phyloP scores from a whole-genome alignment of 2,329 filamentous ascomycete species.

The Penicillium sp. region DNA sequence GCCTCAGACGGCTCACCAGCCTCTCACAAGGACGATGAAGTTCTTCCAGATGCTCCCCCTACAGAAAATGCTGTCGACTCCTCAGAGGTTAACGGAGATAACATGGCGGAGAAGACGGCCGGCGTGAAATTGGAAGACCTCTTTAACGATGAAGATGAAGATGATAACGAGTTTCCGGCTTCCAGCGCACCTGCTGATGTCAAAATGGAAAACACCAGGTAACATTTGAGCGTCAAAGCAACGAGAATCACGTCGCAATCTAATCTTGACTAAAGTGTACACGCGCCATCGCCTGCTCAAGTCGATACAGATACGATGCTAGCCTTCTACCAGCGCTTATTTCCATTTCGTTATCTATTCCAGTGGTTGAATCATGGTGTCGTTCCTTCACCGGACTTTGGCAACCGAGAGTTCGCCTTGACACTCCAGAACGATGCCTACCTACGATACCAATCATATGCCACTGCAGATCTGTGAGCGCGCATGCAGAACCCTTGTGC shows the following conservation, averaged over 20 bases:
- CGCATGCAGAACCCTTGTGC: constrained; percentile 25
- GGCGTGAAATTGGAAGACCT: constrained; percentile 58
- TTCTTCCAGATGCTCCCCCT: constrained; percentile 48
- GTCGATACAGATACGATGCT: constrained; percentile 86
- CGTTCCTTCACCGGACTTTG: constrained; percentile 83
- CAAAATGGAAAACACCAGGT: constrained; percentile 45
- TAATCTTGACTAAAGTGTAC: constrained; percentile 31
- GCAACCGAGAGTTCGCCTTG: constrained; percentile 93
- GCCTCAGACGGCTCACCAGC: constrained; percentile 45
- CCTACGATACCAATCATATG: constrained; percentile 84
- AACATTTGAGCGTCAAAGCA: constrained; percentile 23
- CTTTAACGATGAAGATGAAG: constrained; percentile 65
- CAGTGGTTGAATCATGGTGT: constrained; percentile 97
- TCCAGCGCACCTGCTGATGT: constrained; percentile 57
- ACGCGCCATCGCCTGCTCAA: constrained; percentile 47
- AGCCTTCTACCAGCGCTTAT: constrained; percentile 93
- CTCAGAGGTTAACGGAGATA: constrained; percentile 15
- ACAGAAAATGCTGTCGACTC: constrained; percentile 16
- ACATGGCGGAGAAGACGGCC: constrained; percentile 23
- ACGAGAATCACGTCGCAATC: constrained; percentile 8
- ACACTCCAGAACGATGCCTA: constrained; percentile 93
- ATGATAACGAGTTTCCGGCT: constrained; percentile 58
- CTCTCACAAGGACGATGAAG: constrained; percentile 44
- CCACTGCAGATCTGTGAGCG: constrained; percentile 65
- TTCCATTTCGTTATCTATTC: constrained; percentile 92